Base-by-base conservation (phyloP, 2,329 filamentous ascomycete genomes). In the Tolypocladium sp. region DNA sequence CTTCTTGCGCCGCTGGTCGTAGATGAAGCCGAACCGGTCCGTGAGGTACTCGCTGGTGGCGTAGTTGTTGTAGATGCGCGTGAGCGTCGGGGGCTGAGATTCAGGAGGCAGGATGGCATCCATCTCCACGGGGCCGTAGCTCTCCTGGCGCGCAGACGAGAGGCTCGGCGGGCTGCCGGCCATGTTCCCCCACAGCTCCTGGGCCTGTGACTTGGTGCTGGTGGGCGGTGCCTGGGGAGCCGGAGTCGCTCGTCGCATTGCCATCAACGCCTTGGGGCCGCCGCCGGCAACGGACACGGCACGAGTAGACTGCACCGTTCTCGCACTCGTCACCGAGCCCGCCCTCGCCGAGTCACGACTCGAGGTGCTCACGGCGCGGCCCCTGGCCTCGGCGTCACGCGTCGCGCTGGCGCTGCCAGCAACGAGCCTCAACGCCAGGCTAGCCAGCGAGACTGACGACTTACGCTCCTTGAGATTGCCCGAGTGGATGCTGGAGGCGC, bases 11-110 rank as follows among this genome's bases (percentile, higher is more conserved):
- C 90, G 84, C 69, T 96, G 91, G 66, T 96, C 92, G 68, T 96
- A 96, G 55, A 96, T 96, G 72, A 96, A 96, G 3, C 92, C 92
- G 71, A 93, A 96, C 8, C 90, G 82, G 73, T 96, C 92, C 0
- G 90, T 96, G 54, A 96, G 76, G 61, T 90, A 88, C 58, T 92
- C 90, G 33, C 85, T 82, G 17, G 84, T 82, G 54, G 82, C 79
- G 60, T 88, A 86, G 60, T 87, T 86, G 67, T 87, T 88, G 72
- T 91, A 89, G 17, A 86, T 83, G 58, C 88, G 86, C 2, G 86
- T 85, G 38, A 96, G 77, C 0, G 91, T 94, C 1, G 92, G 92
- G 15, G 92, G 92, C 63, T 92, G 88, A 7, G 84, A 86, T 63
- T 94, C 91, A 42, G 89, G 84, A 0, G 91, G 89, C 55, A 92